phyloP scores from a whole-genome alignment of 2,329 filamentous ascomycete genomes.

The Scolecobasidium constrictum region DNA sequence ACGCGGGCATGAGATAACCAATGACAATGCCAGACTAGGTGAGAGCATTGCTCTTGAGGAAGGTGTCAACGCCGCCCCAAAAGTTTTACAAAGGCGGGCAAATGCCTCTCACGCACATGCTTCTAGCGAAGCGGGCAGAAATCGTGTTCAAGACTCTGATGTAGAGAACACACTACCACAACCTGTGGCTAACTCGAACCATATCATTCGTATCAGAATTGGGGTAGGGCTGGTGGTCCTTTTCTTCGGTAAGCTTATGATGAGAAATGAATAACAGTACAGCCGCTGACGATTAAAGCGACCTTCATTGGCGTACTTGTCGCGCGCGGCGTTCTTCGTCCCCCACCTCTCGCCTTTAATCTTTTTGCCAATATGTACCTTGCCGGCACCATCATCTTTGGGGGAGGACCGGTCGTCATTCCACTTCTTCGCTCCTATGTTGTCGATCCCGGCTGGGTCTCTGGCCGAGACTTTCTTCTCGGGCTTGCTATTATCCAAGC shows the following conservation, averaged over 20 bases:
- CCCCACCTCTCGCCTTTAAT: conserved; percentile 39
- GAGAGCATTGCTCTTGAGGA: background rate
- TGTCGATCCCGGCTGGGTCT: conserved; percentile 60
- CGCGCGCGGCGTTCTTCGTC: conserved; percentile 27
- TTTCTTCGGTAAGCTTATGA: conserved; percentile 36
- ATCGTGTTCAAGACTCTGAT: background rate
- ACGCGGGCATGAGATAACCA: background rate
- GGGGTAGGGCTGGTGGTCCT: conserved; percentile 26
- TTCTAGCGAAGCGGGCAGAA: no score
- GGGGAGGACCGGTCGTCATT: conserved; percentile 34
- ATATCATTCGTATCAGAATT: conserved; percentile 25
- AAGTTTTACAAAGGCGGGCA: background rate
- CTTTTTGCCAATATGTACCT: conserved; percentile 66
- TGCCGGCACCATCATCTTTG: conserved; percentile 50
- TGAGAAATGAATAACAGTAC: no score
- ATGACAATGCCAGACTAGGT: background rate
- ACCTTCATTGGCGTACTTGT: conserved; percentile 49
- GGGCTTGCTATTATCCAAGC: conserved; percentile 62
- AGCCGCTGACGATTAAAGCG: no score
- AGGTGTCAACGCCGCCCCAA: background rate
- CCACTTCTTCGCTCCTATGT: conserved; percentile 35
- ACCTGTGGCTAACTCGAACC: conserved; percentile 6
- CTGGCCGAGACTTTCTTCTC: conserved; percentile 58
- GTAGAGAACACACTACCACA: background rate
- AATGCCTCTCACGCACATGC: background rate